phyloP scores from a whole-genome alignment of 768 basidiomycete genomes.

The Epithele typhae region DNA sequence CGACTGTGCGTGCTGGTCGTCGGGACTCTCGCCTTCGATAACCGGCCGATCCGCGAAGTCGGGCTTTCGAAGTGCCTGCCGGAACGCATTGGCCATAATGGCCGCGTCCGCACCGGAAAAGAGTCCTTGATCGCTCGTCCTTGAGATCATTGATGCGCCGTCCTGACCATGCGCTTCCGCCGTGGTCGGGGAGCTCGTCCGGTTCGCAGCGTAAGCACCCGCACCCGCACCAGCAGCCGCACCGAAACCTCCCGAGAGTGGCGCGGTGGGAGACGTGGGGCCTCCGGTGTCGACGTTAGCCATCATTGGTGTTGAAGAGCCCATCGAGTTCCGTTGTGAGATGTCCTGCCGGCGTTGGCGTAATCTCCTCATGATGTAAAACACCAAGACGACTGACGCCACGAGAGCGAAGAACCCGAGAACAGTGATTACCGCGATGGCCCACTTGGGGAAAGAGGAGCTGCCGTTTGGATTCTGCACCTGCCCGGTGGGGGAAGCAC shows the following conservation, averaged over 20 bases:
- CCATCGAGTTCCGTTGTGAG: slow-evolving; percentile 70
- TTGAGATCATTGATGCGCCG: slow-evolving; percentile 69
- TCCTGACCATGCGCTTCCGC: slow-evolving; percentile 41
- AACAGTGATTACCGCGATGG: slow-evolving; percentile 85
- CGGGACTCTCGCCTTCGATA: slow-evolving; percentile 69
- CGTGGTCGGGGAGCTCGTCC: slow-evolving; percentile 29
- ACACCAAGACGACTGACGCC: slow-evolving; percentile 60
- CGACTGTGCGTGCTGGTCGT: slow-evolving; percentile 29
- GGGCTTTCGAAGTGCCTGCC: slow-evolving; percentile 83
- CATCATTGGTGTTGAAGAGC: slow-evolving; percentile 83
- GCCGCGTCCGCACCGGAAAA: slow-evolving; percentile 86
- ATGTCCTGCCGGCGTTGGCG: slow-evolving; percentile 46
- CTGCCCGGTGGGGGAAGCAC: slow-evolving; percentile 40
- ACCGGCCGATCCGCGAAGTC: slow-evolving; percentile 71
- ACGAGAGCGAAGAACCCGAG: slow-evolving; percentile 82
- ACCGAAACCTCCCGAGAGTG: slow-evolving; percentile 23
- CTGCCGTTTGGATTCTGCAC: slow-evolving; percentile 40
- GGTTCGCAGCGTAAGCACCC: slow-evolving; percentile 25
- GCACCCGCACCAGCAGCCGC: slow-evolving; percentile 25
- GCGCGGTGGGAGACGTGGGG: slow-evolving; percentile 41
- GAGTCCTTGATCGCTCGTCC: slow-evolving; percentile 58
- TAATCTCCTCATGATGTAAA: slow-evolving; percentile 68
- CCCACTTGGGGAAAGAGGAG: slow-evolving; percentile 77
- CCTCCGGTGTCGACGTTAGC: slow-evolving; percentile 43
- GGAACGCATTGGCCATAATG: slow-evolving; percentile 90